A percentile compares a stretch with the other conserved stretches of the same genome.
These are phyloP conservation scores for Colletotrichum chlorophyti DNA, from an alignment of 2,329 filamentous ascomycete genomes.

Conservation along the genomic window DNA sequence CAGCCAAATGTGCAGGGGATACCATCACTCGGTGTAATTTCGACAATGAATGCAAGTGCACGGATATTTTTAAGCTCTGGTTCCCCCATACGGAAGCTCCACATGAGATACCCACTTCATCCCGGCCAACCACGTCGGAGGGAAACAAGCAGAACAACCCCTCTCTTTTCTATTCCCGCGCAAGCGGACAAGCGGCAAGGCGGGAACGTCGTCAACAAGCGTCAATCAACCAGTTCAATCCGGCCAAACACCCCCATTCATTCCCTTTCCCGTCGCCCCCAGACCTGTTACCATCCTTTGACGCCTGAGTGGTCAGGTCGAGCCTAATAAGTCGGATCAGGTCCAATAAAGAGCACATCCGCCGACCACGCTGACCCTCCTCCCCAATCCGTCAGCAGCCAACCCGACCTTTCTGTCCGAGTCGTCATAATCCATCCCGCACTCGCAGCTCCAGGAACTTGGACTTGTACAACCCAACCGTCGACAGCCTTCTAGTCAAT, in stretches of 20 bases:
- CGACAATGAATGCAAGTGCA: not conserved
- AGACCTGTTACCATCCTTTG: not conserved
- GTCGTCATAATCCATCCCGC: constrained; percentile 9
- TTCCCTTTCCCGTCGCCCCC: not conserved
- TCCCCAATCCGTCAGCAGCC: constrained; percentile 13
- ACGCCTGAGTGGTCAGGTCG: constrained; percentile 12
- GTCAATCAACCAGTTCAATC: constrained; percentile 25
- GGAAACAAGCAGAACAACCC: constrained; percentile 20
- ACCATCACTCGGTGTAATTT: constrained; percentile 18
- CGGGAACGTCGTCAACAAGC: constrained; percentile 26
- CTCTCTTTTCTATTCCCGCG: constrained; percentile 23
- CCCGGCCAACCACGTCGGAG: constrained; percentile 15
- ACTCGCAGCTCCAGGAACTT: constrained; percentile 1
- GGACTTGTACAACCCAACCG: constrained; percentile 5
- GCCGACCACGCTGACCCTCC: no score
- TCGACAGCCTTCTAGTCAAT: not conserved
- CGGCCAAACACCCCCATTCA: constrained; percentile 5
- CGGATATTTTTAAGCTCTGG: constrained; percentile 22
- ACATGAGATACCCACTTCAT: constrained; percentile 1
- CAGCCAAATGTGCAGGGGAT: no score
- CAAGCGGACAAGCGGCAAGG: constrained; percentile 26
- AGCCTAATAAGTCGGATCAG: constrained; percentile 12
- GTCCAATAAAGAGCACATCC: constrained; percentile 15
- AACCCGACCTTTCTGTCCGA: not conserved
- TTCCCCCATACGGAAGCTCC: constrained; percentile 7